These are phyloP conservation scores for Colletotrichum paranaense DNA, from an alignment of 2,329 filamentous ascomycete genomes.

Conservation along the genomic window DNA sequence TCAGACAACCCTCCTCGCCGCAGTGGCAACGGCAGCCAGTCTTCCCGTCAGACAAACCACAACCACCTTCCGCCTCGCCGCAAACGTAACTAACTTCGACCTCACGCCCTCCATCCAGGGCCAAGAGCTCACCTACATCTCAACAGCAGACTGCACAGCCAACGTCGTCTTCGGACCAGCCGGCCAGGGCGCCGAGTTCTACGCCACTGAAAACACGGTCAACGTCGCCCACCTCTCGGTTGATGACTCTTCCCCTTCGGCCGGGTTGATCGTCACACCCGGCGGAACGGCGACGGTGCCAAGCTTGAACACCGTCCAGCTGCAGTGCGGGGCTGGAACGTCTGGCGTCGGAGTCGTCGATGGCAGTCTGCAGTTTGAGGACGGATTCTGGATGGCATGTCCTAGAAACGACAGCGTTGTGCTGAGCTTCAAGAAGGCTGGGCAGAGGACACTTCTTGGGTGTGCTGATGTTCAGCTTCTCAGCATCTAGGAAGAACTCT, in stretches of 20 bases:
- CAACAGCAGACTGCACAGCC: slow-evolving; percentile 2
- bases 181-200: neutral
- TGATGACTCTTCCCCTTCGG: neutral
- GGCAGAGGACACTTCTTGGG: neutral
- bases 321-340: neutral
- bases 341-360: neutral
- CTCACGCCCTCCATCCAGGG: slow-evolving; percentile 17
- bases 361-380: neutral
- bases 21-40: neutral
- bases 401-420: neutral
- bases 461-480: neutral
- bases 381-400: neutral
- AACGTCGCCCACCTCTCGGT: neutral
- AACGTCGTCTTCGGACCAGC: neutral
- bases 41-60: neutral
- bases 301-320: neutral
- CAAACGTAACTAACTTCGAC: slow-evolving; percentile 5
- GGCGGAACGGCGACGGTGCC: neutral
- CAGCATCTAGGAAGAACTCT: neutral
- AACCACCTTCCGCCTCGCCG: slow-evolving; percentile 13
- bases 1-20: neutral
- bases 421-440: neutral
- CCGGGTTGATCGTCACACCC: neutral
- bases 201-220: neutral
- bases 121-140: slow-evolving; percentile 7